Evolutionary conservation across 2,329 filamentous ascomycete species (phyloP).

Genomic region (Epichloe glyceriae): DNA sequence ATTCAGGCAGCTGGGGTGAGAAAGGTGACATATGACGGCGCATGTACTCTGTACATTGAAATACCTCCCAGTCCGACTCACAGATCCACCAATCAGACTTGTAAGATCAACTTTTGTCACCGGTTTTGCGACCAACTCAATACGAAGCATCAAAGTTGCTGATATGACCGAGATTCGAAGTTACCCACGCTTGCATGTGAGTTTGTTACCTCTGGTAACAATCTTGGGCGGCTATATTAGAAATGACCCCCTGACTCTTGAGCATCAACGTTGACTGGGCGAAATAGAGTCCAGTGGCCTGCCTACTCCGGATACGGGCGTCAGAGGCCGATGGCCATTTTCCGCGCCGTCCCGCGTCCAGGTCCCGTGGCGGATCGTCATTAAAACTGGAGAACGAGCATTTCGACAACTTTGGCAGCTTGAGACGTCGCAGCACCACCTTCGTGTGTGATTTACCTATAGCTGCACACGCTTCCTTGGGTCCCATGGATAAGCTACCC

Average conservation of each 20-base stretch:
- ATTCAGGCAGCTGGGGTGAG: constrained; percentile 3
- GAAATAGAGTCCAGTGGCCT: too few relatives aligned
- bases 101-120: background rate
- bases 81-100: background rate
- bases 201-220: background rate
- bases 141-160: background rate
- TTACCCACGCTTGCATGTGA: background rate
- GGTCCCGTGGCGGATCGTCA: background rate
- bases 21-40: constrained; percentile 11
- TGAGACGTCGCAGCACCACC: too few relatives aligned
- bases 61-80: constrained; percentile 7
- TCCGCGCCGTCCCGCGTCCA: constrained; percentile 3
- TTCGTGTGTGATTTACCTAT: background rate
- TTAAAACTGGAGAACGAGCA: background rate
- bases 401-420: background rate
- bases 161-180: background rate
- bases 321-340: background rate
- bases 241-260: too few relatives aligned
- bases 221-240: too few relatives aligned
- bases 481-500: background rate
- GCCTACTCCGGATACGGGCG: too few relatives aligned
- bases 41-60: constrained; percentile 7
- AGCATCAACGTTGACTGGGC: background rate
- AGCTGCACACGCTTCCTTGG: background rate
- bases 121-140: background rate